Evolutionary conservation across 164 flowering plant species (phyloP), one percentile per base, ranked within the genome.

Genomic region (Warburgia ugandensis): DNA sequence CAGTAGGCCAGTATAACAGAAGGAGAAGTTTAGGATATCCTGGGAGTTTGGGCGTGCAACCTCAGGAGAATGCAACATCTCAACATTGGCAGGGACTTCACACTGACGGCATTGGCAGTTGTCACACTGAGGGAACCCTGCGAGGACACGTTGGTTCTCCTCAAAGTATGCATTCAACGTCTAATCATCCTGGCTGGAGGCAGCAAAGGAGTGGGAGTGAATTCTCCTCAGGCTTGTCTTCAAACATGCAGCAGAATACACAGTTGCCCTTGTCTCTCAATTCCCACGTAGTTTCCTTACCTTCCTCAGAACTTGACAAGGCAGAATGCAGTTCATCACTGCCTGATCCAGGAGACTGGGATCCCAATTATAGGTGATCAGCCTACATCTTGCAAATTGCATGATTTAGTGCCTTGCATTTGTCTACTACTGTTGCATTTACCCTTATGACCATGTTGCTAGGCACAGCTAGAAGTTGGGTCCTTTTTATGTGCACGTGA

Each of bases 301-400:
- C 65, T 51, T 29, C 60, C 20, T 21, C 58, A n/a, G 86, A 69
- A 13, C 57, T 63, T 62, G 94, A 86, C 19, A 79, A 74, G 54
- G 61, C 63, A 27, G 99, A 81, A 36, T 58, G 63, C 52, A 62
- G 68, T 66, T 53, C 62, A 26, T 72, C 81, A 45, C 30, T 78
- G 54, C 97, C 95, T 57, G 84, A 84, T 75, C 99, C 99, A 20
- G 90, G 84, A 50, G 94, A 94, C 63, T 94, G 99, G 99, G 96
- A 86, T 74, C 97, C 99, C 48, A 83, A 89, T 56, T 94, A 94
- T 45, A 89, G 97, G 99, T 81, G 68, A 55, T 55, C 32, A 41
- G 14, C n/a, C n/a, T n/a, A 45, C 12, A 26, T 4, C 27, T 8
- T 11, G 31, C 41, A 37, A 12, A 1, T 3, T 37, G 41, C n/a